These are phyloP conservation scores for Cucurbita moschata DNA, from an alignment of 306 rosid genomes.

Conservation along the genomic window DNA sequence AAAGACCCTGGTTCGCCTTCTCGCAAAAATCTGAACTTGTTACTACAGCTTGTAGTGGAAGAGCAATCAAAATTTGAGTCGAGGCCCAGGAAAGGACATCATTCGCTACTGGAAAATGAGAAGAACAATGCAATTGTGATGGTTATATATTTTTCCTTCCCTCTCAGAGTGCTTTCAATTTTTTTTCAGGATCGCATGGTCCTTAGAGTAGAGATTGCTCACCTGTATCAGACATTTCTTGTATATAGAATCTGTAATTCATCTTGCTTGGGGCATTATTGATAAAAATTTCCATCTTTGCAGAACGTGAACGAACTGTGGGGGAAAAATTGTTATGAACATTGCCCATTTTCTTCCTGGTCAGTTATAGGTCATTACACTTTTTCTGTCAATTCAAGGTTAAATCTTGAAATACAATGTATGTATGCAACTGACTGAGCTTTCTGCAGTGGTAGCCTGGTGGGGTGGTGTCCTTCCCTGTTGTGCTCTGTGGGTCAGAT, in stretches of 20 bases:
- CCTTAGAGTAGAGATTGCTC: neutral
- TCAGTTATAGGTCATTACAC: neutral
- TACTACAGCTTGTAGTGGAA: neutral
- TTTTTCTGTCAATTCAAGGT: neutral
- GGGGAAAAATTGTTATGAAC: neutral
- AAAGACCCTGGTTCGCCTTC: neutral
- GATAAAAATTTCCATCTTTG: neutral
- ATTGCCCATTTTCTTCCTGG: neutral
- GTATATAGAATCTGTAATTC: conserved; percentile 3
- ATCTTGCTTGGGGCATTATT: neutral
- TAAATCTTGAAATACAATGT: neutral
- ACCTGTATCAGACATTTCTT: neutral
- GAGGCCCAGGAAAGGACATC: neutral
- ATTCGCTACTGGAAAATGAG: neutral
- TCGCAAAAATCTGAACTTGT: neutral
- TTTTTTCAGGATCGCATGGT: neutral
- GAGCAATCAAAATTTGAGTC: neutral
- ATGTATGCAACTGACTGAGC: neutral
- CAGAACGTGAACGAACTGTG: neutral
- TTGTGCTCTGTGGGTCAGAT: neutral
- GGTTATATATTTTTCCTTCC: neutral
- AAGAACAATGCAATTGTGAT: neutral
- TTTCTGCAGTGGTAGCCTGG: neutral
- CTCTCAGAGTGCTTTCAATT: neutral
- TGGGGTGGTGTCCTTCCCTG: too few relatives aligned